Evolutionary conservation across 2,329 filamentous ascomycete genomes (phyloP).

Genomic region (Neonectria sp.): DNA sequence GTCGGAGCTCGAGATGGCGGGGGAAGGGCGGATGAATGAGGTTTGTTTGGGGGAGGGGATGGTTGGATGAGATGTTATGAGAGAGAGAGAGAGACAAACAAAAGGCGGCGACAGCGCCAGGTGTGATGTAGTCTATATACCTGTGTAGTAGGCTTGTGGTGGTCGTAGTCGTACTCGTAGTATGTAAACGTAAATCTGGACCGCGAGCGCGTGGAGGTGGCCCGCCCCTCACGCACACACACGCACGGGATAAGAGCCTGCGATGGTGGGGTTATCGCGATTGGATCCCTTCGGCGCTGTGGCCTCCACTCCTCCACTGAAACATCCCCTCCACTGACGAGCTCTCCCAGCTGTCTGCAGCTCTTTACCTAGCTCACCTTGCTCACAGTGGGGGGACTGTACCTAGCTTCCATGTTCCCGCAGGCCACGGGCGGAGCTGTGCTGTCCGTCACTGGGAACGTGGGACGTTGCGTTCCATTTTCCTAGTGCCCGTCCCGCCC

Average conservation of each 20-base stretch:
- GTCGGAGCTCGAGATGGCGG: slow-evolving; percentile 2
- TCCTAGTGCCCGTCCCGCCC: slow-evolving; percentile 10
- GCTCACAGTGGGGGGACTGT: not conserved
- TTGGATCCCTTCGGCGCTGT: not conserved
- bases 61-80: not conserved
- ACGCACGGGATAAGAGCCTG: slow-evolving; percentile 11
- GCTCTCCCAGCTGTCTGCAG: slow-evolving; percentile 12
- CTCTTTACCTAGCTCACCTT: not conserved
- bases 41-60: not conserved
- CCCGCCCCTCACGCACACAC: not conserved
- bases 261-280: slow-evolving; percentile 12
- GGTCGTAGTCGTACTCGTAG: not conserved
- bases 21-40: not conserved
- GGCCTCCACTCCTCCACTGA: slow-evolving; percentile 5
- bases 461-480: slow-evolving; percentile 9
- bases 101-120: not conserved
- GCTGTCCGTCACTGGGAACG: slow-evolving; percentile 3
- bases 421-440: no score
- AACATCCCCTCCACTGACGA: not conserved
- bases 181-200: not conserved
- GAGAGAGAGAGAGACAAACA: not conserved
- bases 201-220: slow-evolving; percentile 7
- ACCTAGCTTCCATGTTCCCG: no score
- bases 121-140: not conserved
- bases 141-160: not conserved